Evolutionary conservation across 768 basidiomycete genomes (phyloP).

Genomic region (Termitomyces sp.): DNA sequence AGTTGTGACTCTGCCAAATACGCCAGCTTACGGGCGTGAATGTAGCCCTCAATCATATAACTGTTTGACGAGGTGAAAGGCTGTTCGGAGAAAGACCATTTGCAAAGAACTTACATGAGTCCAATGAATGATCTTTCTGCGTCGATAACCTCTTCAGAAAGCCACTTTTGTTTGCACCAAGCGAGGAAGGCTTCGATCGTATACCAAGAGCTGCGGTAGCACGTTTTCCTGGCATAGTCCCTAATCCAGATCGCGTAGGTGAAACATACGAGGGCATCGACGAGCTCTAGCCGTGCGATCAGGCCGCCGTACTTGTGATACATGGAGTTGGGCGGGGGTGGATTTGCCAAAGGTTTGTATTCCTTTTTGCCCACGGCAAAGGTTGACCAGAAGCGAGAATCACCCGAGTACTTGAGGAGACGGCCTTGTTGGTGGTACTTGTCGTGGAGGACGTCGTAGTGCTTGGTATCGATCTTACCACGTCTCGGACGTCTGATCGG

Average conservation of each 20-base stretch:
- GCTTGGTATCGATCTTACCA: conserved; percentile 41
- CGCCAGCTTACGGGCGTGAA: conserved; percentile 41
- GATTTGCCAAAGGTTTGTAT: conserved; percentile 57
- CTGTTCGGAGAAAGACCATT: conserved; percentile 16
- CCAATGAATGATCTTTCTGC: conserved; percentile 67
- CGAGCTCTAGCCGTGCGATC: conserved; percentile 74
- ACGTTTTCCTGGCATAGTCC: conserved; percentile 54
- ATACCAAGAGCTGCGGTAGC: conserved; percentile 60
- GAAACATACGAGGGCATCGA: conserved; percentile 82
- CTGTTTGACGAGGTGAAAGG: conserved; percentile 39
- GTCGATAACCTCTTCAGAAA: conserved; percentile 45
- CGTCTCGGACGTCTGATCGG: conserved; percentile 69
- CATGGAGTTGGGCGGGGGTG: conserved; percentile 60
- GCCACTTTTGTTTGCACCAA: conserved; percentile 73
- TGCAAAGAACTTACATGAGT: conserved; percentile 60
- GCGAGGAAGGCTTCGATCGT: conserved; percentile 67
- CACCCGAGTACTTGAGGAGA: conserved; percentile 80
- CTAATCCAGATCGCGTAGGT: conserved; percentile 81
- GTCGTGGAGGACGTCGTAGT: conserved; percentile 62
- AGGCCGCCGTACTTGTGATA: conserved; percentile 76
- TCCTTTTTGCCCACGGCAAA: conserved; percentile 62
- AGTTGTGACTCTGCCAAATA: conserved; percentile 31
- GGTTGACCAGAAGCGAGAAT: conserved; percentile 74
- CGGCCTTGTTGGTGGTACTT: conserved; percentile 69
- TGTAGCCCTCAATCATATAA: conserved; percentile 76